Base-by-base conservation (phyloP, 2,329 filamentous ascomycete species). In the Calycina marina region DNA sequence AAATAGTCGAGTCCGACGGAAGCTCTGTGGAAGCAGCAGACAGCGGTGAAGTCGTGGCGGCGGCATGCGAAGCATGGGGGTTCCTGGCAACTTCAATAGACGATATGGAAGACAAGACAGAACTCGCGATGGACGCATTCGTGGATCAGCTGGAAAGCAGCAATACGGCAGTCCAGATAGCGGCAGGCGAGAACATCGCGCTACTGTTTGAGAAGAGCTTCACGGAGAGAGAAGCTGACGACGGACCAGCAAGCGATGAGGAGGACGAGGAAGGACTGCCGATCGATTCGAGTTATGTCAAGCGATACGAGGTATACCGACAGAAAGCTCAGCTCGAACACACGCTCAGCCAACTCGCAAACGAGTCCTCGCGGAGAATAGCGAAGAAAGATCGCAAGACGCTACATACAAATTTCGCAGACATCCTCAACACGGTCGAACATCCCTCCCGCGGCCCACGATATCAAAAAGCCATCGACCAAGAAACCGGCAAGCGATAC, bases 131-230 rank as follows among this genome's bases (percentile, higher is more conserved):
- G 47, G 72, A 80, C 25, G 69, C 71, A 2, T 76, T 82, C 41
- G 67, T 77, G 17, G 77, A 81, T 26, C 77, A 83, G 51, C 64
- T 83, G 14, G 66, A 77, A 25, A 75, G 71, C 44, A 61, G 60
- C 24, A 68, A 76, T 37, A 56, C 67, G 1, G 54, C 57, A 6
- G 75, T 82, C 1, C 75, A 79, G 45, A 69, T 80, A 29, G 74
- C 77, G 1, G 72, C 77, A 1, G 77, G 76, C 11, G 74, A 81
- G 49, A 77, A 77, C 46, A 80, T 83, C 41, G 77, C 77, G 1
- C 55, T 82, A 2, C 55, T 82, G 2, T 81, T 72, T 48, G 77
- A 83, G 49, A 80, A 79, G 52, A 77, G 39, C 38, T 58, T 41
- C 5, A 56, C 55, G 2, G 50, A 56, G 18, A 52, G 56, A 10